Percentiles rank a stretch among this genome's conserved stretches.
These are phyloP conservation scores for Lobulomyces angularis DNA, from an alignment of 192 early-diverging fungal species.

Conservation along the genomic window DNA sequence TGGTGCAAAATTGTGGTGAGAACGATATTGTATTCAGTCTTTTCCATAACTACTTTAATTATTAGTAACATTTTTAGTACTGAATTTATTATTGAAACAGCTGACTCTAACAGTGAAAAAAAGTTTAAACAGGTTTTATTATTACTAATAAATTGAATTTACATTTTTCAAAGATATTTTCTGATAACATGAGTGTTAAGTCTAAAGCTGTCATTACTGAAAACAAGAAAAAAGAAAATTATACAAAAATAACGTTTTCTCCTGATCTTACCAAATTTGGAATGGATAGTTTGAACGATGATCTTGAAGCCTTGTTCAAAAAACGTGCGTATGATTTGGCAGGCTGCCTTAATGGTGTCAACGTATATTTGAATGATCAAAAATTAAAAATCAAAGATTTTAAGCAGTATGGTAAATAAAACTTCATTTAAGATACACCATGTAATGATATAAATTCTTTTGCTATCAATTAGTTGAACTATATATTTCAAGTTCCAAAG, in stretches of 20 bases:
- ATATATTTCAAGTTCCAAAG: slow-evolving; percentile 3
- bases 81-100: slow-evolving; percentile 88
- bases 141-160: background rate
- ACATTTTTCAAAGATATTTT: slow-evolving; percentile 35
- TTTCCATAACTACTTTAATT: too few species aligned
- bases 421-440: too few species aligned
- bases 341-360: slow-evolving; percentile 68
- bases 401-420: slow-evolving; percentile 80
- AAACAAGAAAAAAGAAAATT: slow-evolving; percentile 59
- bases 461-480: too few species aligned
- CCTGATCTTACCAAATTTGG: slow-evolving; percentile 85
- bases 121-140: slow-evolving; percentile 62
- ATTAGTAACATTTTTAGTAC: slow-evolving; percentile 93
- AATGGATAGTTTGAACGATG: slow-evolving; percentile 75
- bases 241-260: slow-evolving; percentile 84
- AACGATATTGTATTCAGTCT: slow-evolving; percentile 60
- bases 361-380: slow-evolving; percentile 76
- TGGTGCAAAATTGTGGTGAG: slow-evolving; percentile 44
- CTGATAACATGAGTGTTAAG: slow-evolving; percentile 79
- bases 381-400: slow-evolving; percentile 75
- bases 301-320: slow-evolving; percentile 72
- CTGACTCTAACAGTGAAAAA: slow-evolving; percentile 51
- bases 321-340: slow-evolving; percentile 92
- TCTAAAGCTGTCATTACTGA: slow-evolving; percentile 60
- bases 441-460: too few species aligned